Percentiles rank a stretch among this genome's conserved stretches.
Evolutionary conservation across 805 yeast genomes (phyloP).

Genomic region (Cyberlindnera nakhonratchasimensis): DNA sequence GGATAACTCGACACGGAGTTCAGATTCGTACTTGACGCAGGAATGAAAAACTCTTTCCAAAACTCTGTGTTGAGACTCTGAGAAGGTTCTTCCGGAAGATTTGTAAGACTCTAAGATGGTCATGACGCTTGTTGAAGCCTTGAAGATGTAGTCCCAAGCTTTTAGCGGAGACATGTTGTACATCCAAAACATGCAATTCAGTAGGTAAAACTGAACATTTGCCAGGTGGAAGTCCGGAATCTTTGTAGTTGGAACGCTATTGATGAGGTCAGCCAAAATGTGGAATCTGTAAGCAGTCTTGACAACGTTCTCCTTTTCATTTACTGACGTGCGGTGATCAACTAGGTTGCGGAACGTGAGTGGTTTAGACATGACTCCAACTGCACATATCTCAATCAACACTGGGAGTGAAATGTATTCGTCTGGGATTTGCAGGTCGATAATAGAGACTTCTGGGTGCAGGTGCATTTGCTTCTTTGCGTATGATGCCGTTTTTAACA

Average conservation of each 20-base stretch:
- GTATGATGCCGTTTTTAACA: slow-evolving; percentile 14
- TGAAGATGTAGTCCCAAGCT: slow-evolving; percentile 23
- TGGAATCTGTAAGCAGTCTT: slow-evolving; percentile 13
- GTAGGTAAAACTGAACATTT: slow-evolving; percentile 18
- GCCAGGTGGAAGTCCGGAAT: slow-evolving; percentile 17
- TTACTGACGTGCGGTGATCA: slow-evolving; percentile 11
- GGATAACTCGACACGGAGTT: slow-evolving; percentile 25
- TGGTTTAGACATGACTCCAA: slow-evolving; percentile 21
- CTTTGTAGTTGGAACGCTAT: slow-evolving; percentile 11
- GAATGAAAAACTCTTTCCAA: slow-evolving; percentile 24
- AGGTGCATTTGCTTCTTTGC: slow-evolving; percentile 1
- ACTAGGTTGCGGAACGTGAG: slow-evolving; percentile 16
- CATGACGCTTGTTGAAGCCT: slow-evolving; percentile 22
- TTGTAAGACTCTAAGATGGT: slow-evolving; percentile 22
- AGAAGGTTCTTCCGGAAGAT: slow-evolving; percentile 18
- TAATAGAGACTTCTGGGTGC: slow-evolving; percentile 5
- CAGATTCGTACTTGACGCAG: slow-evolving; percentile 26
- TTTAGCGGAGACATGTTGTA: slow-evolving; percentile 25
- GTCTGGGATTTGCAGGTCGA: slow-evolving; percentile 12
- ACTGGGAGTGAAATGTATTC: slow-evolving; percentile 18
- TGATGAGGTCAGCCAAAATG: slow-evolving; percentile 13
- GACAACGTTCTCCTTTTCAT: slow-evolving; percentile 11
- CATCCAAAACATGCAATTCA: slow-evolving; percentile 23
- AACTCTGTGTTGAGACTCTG: slow-evolving; percentile 16
- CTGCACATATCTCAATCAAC: slow-evolving; percentile 13